These are phyloP conservation scores for Dalbergia cochinchinensis DNA, from an alignment of 306 rosid genomes.

Conservation along the genomic window DNA sequence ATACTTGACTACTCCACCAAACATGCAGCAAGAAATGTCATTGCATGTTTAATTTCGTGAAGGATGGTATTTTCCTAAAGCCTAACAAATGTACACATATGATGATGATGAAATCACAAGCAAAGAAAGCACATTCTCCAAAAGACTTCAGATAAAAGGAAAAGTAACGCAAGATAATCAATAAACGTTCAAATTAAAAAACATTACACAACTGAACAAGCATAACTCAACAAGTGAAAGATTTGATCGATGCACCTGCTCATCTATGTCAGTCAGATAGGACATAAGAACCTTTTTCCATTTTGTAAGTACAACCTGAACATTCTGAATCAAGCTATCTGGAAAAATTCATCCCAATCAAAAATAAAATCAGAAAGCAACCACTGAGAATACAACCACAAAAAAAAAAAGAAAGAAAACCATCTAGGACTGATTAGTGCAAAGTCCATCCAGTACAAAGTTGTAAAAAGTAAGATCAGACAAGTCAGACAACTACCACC, in stretches of 20 bases:
- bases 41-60: neutral
- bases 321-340: conserved; percentile 73
- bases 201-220: conserved; percentile 17
- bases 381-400: neutral
- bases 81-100: neutral
- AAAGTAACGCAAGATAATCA: neutral
- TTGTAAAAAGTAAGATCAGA: conserved; percentile 20
- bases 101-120: conserved; percentile 31
- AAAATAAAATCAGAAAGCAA: conserved; percentile 29
- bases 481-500: neutral
- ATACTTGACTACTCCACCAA: neutral
- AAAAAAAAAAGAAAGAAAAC: neutral
- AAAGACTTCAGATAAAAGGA: neutral
- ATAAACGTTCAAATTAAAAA: conserved; percentile 12
- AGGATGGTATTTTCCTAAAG: neutral
- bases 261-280: conserved; percentile 82
- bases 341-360: conserved; percentile 43
- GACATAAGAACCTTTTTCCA: conserved; percentile 79
- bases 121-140: neutral
- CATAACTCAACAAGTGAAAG: conserved; percentile 25
- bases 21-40: conserved; percentile 8
- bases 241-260: conserved; percentile 69
- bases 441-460: neutral
- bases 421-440: neutral
- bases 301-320: conserved; percentile 57